Base-by-base conservation (phyloP, 257 asterid genomes). In the Leonotis leonurus region DNA sequence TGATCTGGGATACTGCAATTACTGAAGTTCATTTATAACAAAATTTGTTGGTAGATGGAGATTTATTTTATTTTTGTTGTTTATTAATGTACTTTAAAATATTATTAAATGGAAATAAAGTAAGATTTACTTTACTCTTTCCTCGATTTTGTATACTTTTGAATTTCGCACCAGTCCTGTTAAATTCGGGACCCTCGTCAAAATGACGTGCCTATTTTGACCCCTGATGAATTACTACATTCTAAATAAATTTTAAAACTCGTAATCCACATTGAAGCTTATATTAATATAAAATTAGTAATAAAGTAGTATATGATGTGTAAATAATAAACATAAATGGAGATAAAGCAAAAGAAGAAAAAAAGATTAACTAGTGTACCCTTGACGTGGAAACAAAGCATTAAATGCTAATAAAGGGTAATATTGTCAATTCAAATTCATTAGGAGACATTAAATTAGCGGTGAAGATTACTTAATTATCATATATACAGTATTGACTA, bases 141-240 rank as follows among this genome's bases (percentile, higher is more conserved):
- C 70, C 70, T 69, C 61, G 76, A 66, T 40, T 12, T n/a, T 35
- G 26, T 49, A 78, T 12, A 68, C 17, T 20, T 8, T 76, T 68
- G 71, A 30, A 55, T 26, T 60, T 33, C 54, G 68, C n/a, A 61
- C 67, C 58, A 4, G 56, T 41, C 65, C 54, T 62, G 53, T 73
- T 53, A 72, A 73, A 69, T 72, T 72, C 71, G 55, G 78, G 36
- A 33, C 63, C 68, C 62, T n/a, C n/a, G n/a, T 1, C 8, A 30
- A 3, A 49, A 49, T 32, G 68, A 56, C 68, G 68, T 73, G 70
- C 51, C 53, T 13, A 8, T 26, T 55, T 67, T 32, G 55, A 32
- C 56, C 25, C 63, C 62, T n/a, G 58, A 37, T 29, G 48, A 33
- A 33, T 3, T 2, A 21, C 1, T 22, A 6, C 11, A 11, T n/a